Conservation (phyloP, 306 rosid species). For the Quercus gilva region DNA sequence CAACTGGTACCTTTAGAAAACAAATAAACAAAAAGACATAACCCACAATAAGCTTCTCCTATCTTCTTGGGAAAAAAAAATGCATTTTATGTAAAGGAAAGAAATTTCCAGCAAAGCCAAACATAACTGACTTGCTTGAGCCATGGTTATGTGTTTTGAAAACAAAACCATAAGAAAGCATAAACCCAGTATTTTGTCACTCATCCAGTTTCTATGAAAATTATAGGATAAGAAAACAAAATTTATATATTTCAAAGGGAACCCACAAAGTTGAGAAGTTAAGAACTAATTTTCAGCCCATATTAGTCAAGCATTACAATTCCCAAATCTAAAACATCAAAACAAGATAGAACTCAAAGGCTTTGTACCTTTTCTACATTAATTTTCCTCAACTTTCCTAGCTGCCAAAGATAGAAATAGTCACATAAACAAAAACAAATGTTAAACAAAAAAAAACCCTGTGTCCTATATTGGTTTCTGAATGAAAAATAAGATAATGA, state of each 20-base stretch:
- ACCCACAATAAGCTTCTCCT: constrained; percentile 10
- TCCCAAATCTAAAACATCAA: background rate
- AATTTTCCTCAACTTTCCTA: background rate
- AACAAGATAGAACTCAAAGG: background rate
- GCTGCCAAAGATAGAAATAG: constrained; percentile 2
- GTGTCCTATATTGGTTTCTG: no score
- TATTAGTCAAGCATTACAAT: background rate
- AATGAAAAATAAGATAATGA: no score
- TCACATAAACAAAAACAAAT: background rate
- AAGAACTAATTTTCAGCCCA: background rate
- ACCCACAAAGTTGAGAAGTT: background rate
- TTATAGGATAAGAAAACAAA: background rate
- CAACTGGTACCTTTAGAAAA: constrained; percentile 66
- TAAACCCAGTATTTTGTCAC: background rate
- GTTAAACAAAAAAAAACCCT: background rate
- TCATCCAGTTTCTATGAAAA: background rate
- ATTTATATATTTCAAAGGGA: background rate
- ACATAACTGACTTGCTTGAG: background rate
- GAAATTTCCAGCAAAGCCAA: background rate
- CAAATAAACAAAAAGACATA: background rate
- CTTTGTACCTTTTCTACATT: background rate
- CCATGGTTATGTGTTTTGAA: background rate
- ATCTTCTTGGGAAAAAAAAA: background rate
- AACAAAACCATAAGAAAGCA: background rate
- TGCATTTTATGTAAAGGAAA: background rate